Evolutionary conservation across 371 early-diverging fungal species (phyloP).

Genomic region (Aphelidium insulamus): DNA sequence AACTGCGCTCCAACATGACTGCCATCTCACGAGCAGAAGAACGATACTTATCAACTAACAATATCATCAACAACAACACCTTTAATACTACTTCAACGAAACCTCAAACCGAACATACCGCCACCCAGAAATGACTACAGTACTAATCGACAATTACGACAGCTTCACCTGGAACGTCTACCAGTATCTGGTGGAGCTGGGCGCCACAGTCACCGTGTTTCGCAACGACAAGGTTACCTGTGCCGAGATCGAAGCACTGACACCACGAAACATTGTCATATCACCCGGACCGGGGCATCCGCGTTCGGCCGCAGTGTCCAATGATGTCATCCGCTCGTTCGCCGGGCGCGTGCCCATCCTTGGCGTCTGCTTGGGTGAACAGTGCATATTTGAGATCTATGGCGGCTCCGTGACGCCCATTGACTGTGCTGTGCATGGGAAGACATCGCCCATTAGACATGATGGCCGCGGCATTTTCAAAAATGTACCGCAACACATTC

Average conservation of each 20-base stretch:
- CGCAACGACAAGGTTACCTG: conserved; percentile 83
- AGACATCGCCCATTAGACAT: conserved; percentile 64
- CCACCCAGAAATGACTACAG: conserved; percentile 35
- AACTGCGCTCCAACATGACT: conserved; percentile 69
- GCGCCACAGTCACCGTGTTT: conserved; percentile 71
- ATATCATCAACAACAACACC: conserved; percentile 15
- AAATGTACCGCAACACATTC: conserved; percentile 42
- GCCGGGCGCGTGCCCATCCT: conserved; percentile 82
- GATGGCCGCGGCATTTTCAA: conserved; percentile 70
- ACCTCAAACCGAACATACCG: too few species aligned
- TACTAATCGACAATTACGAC: conserved; percentile 94
- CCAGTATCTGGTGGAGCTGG: conserved; percentile 68
- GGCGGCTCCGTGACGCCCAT: conserved; percentile 76
- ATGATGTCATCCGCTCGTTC: conserved; percentile 54
- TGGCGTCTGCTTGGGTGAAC: conserved; percentile 92
- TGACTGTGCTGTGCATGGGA: conserved; percentile 87
- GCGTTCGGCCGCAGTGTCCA: conserved; percentile 66
- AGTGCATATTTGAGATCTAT: conserved; percentile 82
- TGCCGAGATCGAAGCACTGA: conserved; percentile 43
- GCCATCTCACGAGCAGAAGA: conserved; percentile 65
- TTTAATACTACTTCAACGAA: too few species aligned
- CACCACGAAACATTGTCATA: conserved; percentile 78
- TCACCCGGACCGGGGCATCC: conserved; percentile 94
- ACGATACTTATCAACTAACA: too few species aligned
- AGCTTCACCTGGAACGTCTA: conserved; percentile 94